Percentiles rank a stretch among this genome's conserved stretches.
These are phyloP conservation scores for Schwanniomyces vanrijiae DNA, from an alignment of 805 yeast species.

Conservation along the genomic window DNA sequence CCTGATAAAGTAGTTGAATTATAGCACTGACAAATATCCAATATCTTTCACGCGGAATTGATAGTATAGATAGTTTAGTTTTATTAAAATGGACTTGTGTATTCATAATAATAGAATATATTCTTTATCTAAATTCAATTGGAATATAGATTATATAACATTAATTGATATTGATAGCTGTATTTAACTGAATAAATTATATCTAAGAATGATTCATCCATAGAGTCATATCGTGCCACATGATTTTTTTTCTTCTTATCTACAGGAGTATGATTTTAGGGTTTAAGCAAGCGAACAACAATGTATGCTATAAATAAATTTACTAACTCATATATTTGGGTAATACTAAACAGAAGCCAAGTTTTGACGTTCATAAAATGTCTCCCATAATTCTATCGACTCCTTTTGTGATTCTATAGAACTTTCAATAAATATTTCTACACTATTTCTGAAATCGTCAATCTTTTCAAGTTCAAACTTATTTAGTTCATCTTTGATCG, in stretches of 20 bases:
- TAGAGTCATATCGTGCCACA: conserved; percentile 1
- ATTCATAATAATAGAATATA: conserved; percentile 12
- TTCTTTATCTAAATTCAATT: neutral
- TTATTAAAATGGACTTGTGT: conserved; percentile 51
- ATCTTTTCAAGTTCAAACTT: conserved; percentile 74
- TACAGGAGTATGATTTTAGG: neutral
- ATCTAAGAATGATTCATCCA: neutral
- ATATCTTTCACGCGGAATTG: conserved; percentile 51
- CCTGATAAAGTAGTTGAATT: conserved; percentile 43
- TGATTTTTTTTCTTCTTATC: neutral
- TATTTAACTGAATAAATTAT: too few relatives aligned
- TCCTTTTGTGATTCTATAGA: conserved; percentile 93
- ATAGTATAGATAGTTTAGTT: conserved; percentile 47
- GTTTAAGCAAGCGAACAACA: neutral
- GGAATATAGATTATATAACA: neutral
- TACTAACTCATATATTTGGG: neutral
- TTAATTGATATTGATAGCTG: neutral
- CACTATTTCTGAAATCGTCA: conserved; percentile 81
- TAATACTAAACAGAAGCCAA: conserved; percentile 15
- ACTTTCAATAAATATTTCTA: conserved; percentile 88
- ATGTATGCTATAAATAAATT: too few relatives aligned
- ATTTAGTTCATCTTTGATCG: conserved; percentile 66
- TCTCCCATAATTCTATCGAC: conserved; percentile 83
- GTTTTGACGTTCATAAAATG: conserved; percentile 64
- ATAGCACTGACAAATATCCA: conserved; percentile 56